These are phyloP conservation scores for Boletus rubroflammeus DNA, from an alignment of 768 basidiomycete species.

Conservation along the genomic window DNA sequence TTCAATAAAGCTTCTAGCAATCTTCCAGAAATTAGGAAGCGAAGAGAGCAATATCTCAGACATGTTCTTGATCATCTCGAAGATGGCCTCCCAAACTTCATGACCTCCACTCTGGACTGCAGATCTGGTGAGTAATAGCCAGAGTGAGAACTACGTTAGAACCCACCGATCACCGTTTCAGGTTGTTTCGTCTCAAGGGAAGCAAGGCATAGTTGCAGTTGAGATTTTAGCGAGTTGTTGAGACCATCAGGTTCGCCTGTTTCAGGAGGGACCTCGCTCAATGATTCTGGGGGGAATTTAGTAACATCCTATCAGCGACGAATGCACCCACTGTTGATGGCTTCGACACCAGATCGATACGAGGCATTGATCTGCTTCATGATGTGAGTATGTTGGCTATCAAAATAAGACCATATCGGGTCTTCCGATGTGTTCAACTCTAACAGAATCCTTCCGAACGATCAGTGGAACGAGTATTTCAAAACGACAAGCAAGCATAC, in stretches of 20 bases:
- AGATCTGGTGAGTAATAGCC: not conserved
- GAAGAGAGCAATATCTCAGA: constrained; percentile 82
- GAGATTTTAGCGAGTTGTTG: constrained; percentile 43
- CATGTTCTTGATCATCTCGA: constrained; percentile 78
- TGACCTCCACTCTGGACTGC: constrained; percentile 68
- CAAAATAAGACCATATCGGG: constrained; percentile 94
- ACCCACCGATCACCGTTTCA: constrained; percentile 58
- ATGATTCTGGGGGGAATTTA: constrained; percentile 37
- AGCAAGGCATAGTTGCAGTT: constrained; percentile 58
- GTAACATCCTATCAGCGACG: not conserved
- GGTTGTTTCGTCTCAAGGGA: constrained; percentile 62
- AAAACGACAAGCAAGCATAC: constrained; percentile 42
- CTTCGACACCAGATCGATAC: constrained; percentile 49
- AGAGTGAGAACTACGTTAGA: not conserved
- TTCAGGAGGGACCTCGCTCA: constrained; percentile 41
- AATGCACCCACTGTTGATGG: constrained; percentile 43
- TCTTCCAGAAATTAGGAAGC: constrained; percentile 91
- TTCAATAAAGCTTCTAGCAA: constrained; percentile 86
- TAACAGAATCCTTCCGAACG: constrained; percentile 64
- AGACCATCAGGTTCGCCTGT: constrained; percentile 36
- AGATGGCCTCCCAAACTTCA: constrained; percentile 77
- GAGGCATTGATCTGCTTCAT: constrained; percentile 68
- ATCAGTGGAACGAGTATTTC: constrained; percentile 7
- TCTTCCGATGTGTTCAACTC: constrained; percentile 87
- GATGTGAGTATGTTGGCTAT: constrained; percentile 87